A percentile compares a stretch with the other conserved stretches of the same genome.
phyloP scores from a whole-genome alignment of 1,139 yeast genomes.

The Blastobotrys ciferrii region DNA sequence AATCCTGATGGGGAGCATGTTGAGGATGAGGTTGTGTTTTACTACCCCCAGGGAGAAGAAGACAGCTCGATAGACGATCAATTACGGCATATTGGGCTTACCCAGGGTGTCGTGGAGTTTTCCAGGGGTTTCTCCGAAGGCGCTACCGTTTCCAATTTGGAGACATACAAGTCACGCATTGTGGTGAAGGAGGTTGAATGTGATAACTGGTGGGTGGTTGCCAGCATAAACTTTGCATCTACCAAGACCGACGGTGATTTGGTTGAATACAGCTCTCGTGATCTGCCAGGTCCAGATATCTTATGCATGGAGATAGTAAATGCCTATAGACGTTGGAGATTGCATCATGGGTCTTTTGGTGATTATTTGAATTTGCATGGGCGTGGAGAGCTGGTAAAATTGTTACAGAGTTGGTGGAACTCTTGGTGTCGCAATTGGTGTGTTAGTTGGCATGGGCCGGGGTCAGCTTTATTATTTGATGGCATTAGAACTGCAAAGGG shows the following conservation, averaged over 20 bases:
- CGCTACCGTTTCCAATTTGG: constrained; percentile 28
- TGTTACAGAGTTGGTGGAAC: constrained; percentile 32
- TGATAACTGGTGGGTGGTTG: constrained; percentile 33
- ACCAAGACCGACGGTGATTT: constrained; percentile 12
- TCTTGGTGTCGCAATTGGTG: constrained; percentile 33
- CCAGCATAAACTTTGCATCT: constrained; percentile 18
- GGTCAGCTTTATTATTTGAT: constrained; percentile 24
- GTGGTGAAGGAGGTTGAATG: constrained; percentile 29
- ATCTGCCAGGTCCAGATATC: constrained; percentile 26
- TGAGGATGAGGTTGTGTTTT: constrained; percentile 32
- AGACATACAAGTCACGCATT: constrained; percentile 29
- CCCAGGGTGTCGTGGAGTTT: constrained; percentile 35
- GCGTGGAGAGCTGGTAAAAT: constrained; percentile 21
- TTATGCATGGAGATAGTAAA: constrained; percentile 27
- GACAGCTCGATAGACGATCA: constrained; percentile 24
- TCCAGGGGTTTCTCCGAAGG: constrained; percentile 31
- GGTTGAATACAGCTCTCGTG: constrained; percentile 16
- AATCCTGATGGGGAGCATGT: constrained; percentile 28
- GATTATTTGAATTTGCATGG: constrained; percentile 14
- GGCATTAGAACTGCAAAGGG: constrained; percentile 26
- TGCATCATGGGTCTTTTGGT: constrained; percentile 30
- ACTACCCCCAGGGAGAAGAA: constrained; percentile 25
- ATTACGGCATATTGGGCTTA: constrained; percentile 32
- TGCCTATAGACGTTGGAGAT: constrained; percentile 32
- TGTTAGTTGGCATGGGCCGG: constrained; percentile 25